Percentiles rank a stretch among this genome's conserved stretches.
Evolutionary conservation across 345 rosid species (phyloP).

Genomic region (Rhodomyrtus tomentosa): DNA sequence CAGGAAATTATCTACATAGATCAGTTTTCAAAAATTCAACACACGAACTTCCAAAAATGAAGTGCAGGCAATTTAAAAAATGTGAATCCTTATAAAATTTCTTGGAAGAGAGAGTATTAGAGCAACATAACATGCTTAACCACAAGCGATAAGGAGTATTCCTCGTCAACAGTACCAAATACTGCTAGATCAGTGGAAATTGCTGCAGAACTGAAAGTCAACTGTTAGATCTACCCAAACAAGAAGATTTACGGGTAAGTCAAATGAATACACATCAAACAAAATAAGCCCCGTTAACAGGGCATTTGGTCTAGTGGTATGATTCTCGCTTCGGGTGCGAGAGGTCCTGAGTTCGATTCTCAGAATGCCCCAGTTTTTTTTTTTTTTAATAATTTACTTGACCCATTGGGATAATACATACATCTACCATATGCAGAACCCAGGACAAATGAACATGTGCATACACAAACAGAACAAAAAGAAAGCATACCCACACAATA

Average conservation of each 20-base stretch:
- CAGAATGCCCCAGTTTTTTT: constrained; percentile 71
- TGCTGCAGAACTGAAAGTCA: neutral
- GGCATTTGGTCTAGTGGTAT: constrained; percentile 87
- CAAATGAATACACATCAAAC: neutral
- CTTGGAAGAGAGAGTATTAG: neutral
- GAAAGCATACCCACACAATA: neutral
- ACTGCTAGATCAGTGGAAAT: neutral
- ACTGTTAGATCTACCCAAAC: neutral
- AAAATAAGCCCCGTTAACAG: neutral
- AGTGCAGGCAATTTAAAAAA: neutral
- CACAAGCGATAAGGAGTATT: neutral
- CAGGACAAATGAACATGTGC: neutral
- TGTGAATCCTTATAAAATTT: neutral
- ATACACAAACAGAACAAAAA: neutral
- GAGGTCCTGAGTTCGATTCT: constrained; percentile 85
- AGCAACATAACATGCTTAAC: neutral
- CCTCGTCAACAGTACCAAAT: neutral
- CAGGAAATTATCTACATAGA: neutral
- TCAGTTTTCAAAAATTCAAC: neutral
- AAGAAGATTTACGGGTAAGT: neutral
- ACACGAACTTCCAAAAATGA: neutral
- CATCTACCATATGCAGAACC: neutral
- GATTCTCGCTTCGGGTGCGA: constrained; percentile 92
- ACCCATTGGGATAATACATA: neutral
- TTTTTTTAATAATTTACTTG: neutral